Evolutionary conservation across 1,284 basidiomycete species (phyloP), one percentile per base, ranked within the genome.

Genomic region (Anthracocystis walkeri): DNA sequence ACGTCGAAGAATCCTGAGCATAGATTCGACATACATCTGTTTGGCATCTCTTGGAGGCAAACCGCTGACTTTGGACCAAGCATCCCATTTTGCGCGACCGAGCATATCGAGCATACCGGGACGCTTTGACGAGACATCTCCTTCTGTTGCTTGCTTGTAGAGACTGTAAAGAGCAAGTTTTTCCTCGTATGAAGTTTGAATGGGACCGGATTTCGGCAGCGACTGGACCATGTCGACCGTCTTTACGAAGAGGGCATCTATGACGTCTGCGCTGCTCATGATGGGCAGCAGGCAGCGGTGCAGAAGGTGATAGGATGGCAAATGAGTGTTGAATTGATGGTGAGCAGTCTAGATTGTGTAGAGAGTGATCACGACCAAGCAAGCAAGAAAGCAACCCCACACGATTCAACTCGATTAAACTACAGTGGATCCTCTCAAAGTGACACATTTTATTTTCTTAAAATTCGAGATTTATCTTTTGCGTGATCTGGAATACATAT

Each of bases 141-240:
- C 94, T 48, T 92, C 90, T 23, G 94, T 96, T 12, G 94, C 94
- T 64, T 86, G 85, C 67, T 86, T 86, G 79, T 84, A 86, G 14
- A 84, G 79, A 54, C 85, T 85, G 75, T 98, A 98, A 89, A 98
- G 93, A 16, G 91, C 90, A 10, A 98, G 87, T 85, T 98, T 98
- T 86, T 97, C 95, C 80, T 97, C 95, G 86, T 97, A 98, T 59
- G 90, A 93, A 0, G 95, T 97, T 86, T 97, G 95, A 76, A 97
- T 95, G 44, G 95, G 94, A 0, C 96, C 95, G 11, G 91, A 92
- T 87, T 96, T 96, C 1, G 96, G 95, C 21, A 98, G 87, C 67
- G 70, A 79, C 83, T 97, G 95, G 3, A 97, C 92, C 72, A 97
- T 95, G 86, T 95, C 92, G 11, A 97, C 95, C 2, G 95, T 95